Conservation (phyloP, 148 eudicot genomes). For the Nepenthes gracilis region DNA sequence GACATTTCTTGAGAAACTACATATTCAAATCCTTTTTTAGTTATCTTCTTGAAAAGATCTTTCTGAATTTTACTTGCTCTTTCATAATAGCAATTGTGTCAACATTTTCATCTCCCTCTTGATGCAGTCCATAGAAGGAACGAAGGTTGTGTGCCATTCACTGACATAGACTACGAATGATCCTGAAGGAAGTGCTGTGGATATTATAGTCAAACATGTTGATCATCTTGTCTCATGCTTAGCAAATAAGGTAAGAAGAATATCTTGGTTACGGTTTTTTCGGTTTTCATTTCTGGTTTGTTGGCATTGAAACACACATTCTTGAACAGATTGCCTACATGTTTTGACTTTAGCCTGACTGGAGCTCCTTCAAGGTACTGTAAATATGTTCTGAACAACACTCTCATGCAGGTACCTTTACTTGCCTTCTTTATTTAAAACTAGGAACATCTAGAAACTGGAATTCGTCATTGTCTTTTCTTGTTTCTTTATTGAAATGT, state of each 20-base stretch:
- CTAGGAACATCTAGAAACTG: background rate
- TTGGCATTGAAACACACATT: background rate
- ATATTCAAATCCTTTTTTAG: too few species aligned
- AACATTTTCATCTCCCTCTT: background rate
- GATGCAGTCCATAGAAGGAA: conserved; percentile 91
- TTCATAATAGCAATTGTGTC: too few species aligned
- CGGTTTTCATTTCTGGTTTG: background rate
- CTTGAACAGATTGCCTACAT: conserved; percentile 61
- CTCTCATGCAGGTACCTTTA: conserved; percentile 82
- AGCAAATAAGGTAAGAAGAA: background rate
- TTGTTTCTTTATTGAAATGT: too few species aligned
- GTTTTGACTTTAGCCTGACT: conserved; percentile 83
- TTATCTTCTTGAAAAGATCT: too few species aligned
- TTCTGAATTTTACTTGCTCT: too few species aligned
- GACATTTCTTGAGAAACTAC: too few species aligned
- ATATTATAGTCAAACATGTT: conserved; percentile 69
- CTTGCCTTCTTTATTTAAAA: background rate
- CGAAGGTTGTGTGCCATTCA: conserved; percentile 89
- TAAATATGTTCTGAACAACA: conserved; percentile 80
- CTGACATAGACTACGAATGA: conserved; percentile 60
- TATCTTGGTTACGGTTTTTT: background rate
- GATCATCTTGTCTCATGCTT: conserved; percentile 63
- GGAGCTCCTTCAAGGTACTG: conserved; percentile 98
- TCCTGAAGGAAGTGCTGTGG: conserved; percentile 68
- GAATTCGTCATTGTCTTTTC: background rate